Percentiles rank a stretch among this genome's conserved stretches.
Evolutionary conservation across 495 filamentous ascomycete genomes (phyloP).

Genomic region (Talaromyces adpressus): DNA sequence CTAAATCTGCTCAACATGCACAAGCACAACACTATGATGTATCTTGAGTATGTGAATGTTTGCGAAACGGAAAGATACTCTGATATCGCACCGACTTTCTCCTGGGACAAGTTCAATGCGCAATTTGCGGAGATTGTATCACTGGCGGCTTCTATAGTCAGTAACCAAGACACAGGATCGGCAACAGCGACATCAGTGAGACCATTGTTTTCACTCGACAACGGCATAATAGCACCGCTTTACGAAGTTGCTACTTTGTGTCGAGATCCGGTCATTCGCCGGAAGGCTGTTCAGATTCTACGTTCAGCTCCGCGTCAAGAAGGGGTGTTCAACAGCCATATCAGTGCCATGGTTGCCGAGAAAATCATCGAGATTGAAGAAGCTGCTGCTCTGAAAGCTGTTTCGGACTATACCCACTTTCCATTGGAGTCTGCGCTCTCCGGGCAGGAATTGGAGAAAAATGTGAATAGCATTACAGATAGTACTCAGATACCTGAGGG

Average conservation of each 20-base stretch:
- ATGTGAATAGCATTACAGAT: neutral
- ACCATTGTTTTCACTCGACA: conserved; percentile 18
- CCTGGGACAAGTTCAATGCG: conserved; percentile 16
- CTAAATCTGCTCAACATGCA: conserved; percentile 14
- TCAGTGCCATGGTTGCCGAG: conserved; percentile 45
- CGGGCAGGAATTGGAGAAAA: neutral
- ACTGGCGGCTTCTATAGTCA: conserved; percentile 16
- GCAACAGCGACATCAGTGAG: neutral
- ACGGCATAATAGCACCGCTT: conserved; percentile 47
- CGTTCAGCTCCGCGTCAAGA: conserved; percentile 48
- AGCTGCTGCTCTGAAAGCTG: conserved; percentile 9
- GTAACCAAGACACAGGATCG: neutral
- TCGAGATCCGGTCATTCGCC: conserved; percentile 45
- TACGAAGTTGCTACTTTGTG: conserved; percentile 54
- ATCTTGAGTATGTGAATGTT: conserved; percentile 4
- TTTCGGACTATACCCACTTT: neutral
- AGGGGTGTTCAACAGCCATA: conserved; percentile 56
- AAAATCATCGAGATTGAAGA: conserved; percentile 54
- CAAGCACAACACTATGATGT: conserved; percentile 8
- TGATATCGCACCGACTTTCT: neutral
- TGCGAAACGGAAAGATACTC: neutral
- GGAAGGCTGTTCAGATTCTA: conserved; percentile 50
- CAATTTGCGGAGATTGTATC: conserved; percentile 19
- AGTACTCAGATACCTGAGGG: conserved; percentile 10
- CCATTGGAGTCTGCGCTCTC: conserved; percentile 1